These are phyloP conservation scores for Imleria badia DNA, from an alignment of 768 basidiomycete species.

Conservation along the genomic window DNA sequence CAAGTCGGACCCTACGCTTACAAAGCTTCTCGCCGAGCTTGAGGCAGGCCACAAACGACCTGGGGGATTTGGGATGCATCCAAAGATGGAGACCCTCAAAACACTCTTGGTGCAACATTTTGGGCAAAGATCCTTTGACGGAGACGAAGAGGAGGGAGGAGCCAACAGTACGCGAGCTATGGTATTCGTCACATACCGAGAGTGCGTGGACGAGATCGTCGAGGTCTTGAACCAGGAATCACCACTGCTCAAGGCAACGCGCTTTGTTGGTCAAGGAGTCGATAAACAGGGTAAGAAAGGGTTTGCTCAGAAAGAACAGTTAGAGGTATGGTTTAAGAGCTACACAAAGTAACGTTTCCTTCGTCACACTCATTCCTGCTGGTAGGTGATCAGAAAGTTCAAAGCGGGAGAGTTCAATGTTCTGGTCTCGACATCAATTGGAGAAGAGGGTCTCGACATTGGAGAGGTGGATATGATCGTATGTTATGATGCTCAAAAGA, in stretches of 20 bases:
- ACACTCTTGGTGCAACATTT: constrained; percentile 80
- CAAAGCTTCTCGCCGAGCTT: constrained; percentile 65
- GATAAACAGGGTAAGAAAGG: constrained; percentile 88
- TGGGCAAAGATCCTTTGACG: constrained; percentile 39
- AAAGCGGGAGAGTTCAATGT: constrained; percentile 87
- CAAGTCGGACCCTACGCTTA: constrained; percentile 57
- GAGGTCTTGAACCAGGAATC: constrained; percentile 70
- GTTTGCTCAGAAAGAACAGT: constrained; percentile 86
- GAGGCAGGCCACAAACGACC: constrained; percentile 49
- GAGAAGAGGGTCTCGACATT: constrained; percentile 98
- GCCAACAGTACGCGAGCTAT: constrained; percentile 67
- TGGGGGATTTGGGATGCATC: constrained; percentile 66
- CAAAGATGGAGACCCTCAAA: constrained; percentile 88
- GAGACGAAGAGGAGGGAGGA: constrained; percentile 31
- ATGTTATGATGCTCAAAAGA: constrained; percentile 96
- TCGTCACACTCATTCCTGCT: constrained; percentile 6
- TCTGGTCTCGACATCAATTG: constrained; percentile 93
- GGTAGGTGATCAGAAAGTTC: constrained; percentile 82
- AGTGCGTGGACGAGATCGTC: constrained; percentile 90
- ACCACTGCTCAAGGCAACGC: constrained; percentile 77
- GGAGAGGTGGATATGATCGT: constrained; percentile 96
- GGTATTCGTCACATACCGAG: constrained; percentile 91
- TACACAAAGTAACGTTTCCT: not conserved
- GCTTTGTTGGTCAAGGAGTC: constrained; percentile 88
- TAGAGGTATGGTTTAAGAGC: constrained; percentile 56